phyloP scores from a whole-genome alignment of 2,329 filamentous ascomycete genomes.

The Monilinia vaccinii-corymbosi region DNA sequence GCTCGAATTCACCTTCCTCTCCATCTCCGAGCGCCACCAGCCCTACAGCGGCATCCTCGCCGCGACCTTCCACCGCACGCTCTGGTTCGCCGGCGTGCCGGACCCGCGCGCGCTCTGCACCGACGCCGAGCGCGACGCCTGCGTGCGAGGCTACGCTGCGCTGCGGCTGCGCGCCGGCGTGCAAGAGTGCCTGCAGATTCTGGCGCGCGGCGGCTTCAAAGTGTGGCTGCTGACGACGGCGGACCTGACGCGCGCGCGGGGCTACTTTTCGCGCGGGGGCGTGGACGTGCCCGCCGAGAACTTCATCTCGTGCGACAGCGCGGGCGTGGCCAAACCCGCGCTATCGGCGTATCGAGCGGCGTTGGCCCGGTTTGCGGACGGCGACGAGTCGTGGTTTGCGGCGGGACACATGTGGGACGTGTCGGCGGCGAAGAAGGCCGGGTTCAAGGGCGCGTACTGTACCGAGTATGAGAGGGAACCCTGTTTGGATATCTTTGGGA shows the following conservation, averaged over 20 bases:
- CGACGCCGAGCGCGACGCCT: slow-evolving; percentile 34
- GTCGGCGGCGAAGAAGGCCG: slow-evolving; percentile 40
- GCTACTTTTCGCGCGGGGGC: slow-evolving; percentile 40
- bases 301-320: slow-evolving; percentile 41
- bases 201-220: slow-evolving; percentile 38
- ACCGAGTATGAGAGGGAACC: slow-evolving; percentile 43
- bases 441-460: slow-evolving; percentile 44
- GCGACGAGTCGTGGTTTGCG: slow-evolving; percentile 42
- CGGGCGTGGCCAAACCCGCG: slow-evolving; percentile 43
- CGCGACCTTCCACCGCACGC: slow-evolving; percentile 40
- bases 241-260: slow-evolving; percentile 38
- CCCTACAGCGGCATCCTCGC: slow-evolving; percentile 36
- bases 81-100: slow-evolving; percentile 36
- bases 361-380: slow-evolving; percentile 33
- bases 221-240: slow-evolving; percentile 46
- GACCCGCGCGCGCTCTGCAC: slow-evolving; percentile 35
- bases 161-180: slow-evolving; percentile 33
- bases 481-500: slow-evolving; percentile 38
- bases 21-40: slow-evolving; percentile 35
- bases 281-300: slow-evolving; percentile 42
- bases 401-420: slow-evolving; percentile 54
- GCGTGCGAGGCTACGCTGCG: slow-evolving; percentile 32
- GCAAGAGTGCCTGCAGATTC: slow-evolving; percentile 34
- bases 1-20: slow-evolving; percentile 41
- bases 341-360: slow-evolving; percentile 36